Evolutionary conservation across 768 basidiomycete species (phyloP), one percentile per base, ranked within the genome.

Genomic region (Russula emetica): DNA sequence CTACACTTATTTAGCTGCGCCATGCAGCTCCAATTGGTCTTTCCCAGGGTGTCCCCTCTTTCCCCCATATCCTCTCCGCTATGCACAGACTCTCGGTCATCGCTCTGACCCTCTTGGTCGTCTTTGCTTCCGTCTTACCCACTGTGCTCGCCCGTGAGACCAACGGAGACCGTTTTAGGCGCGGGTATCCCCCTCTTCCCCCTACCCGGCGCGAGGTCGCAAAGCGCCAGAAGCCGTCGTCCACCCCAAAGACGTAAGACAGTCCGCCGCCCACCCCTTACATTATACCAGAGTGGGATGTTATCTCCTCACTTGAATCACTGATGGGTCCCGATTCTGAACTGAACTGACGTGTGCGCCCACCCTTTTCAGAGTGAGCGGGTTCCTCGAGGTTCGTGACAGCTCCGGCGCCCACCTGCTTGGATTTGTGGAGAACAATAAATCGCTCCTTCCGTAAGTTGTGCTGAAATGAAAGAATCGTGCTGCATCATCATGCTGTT

Each of bases 91-190:
- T 62, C 22, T 14, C 38, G 14, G 36, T 28, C 10, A 16, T 62
- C 2, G 28, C 38, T 14, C 14, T 62, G 38, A 32, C 38, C 18
- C 44, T 62, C 28, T 24, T 62, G 1, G n/a, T 42, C 22, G 24
- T 62, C 38, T 42, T 56, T 18, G 22, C 55, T 32, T 57, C 55
- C 38, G 55, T 57, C 28, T 38, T 62, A 16, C 61, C 55, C 38
- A n/a, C 22, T 16, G 55, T 32, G 9, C n/a, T 42, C 18, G 26
- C 38, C 2, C 61, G 55, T 10, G 55, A 56, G n/a, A 62, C 61
- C 26, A 62, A 62, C 42, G 61, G 55, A 1, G 50, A 63, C 7
- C 62, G 56, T 36, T n/a, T 63, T 30, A 42, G 20, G 62, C 55
- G 62, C 20, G 62, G 62, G 5, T 55, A 38, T 22, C 62, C 62